Conservation (phyloP, 306 rosid species). For the Ceratonia siliqua region DNA sequence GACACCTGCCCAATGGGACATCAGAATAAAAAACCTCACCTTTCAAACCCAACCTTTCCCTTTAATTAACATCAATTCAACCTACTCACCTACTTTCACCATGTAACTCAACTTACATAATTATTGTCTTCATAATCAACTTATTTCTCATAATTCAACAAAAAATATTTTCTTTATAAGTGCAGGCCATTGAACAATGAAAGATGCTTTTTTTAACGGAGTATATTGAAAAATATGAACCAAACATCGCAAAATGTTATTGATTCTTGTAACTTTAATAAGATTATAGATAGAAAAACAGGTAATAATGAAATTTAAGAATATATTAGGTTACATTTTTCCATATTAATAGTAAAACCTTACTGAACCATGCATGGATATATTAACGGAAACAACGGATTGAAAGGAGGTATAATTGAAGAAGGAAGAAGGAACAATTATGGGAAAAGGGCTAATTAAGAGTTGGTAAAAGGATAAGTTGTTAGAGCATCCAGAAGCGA, state of each 20-base stretch:
- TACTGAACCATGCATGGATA: too few species aligned
- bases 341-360: too few species aligned
- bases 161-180: not conserved
- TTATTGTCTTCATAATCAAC: not conserved
- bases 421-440: not conserved
- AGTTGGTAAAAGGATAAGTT: not conserved
- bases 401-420: too few species aligned
- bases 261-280: too few species aligned
- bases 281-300: too few species aligned
- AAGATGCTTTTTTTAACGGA: not conserved
- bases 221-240: too few species aligned
- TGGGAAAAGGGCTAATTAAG: not conserved
- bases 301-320: too few species aligned
- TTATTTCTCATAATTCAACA: not conserved
- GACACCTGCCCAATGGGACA: conserved; percentile 54
- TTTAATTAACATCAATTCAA: conserved; percentile 7
- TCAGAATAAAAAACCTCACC: conserved; percentile 24
- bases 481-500: too few species aligned
- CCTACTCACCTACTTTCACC: conserved; percentile 29
- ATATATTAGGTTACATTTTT: too few species aligned
- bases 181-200: too few species aligned
- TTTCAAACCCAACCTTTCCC: conserved; percentile 32
- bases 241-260: too few species aligned
- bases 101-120: conserved; percentile 14
- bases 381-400: too few species aligned